Percentiles rank a stretch among this genome's conserved stretches.
phyloP scores from a whole-genome alignment of 441 rosid genomes.

The Croton laevigatus region DNA sequence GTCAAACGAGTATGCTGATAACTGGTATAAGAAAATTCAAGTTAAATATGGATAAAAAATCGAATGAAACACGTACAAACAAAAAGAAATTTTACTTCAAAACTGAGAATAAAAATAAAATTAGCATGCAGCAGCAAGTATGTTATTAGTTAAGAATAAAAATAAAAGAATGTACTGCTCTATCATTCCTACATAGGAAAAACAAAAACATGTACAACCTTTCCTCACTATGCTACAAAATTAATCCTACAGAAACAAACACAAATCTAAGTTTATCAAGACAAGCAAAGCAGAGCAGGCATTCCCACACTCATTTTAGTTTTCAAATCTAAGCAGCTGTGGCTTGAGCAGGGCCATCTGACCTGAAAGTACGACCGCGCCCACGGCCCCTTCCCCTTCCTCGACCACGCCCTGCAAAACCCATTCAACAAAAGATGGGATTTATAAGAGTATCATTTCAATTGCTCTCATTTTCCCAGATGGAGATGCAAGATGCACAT shows the following conservation, averaged over 20 bases:
- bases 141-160: not conserved
- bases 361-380: slow-evolving; percentile 9
- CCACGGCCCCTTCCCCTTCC: slow-evolving; percentile 15
- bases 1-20: too few species aligned
- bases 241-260: not conserved
- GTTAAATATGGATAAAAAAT: too few species aligned
- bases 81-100: too few species aligned
- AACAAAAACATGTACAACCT: slow-evolving; percentile 9
- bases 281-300: slow-evolving; percentile 11
- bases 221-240: slow-evolving; percentile 7
- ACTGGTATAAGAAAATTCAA: too few species aligned
- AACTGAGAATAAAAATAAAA: not conserved
- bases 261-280: too few species aligned
- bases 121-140: not conserved
- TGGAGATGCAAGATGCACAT: not conserved
- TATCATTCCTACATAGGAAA: slow-evolving; percentile 2
- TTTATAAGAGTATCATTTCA: not conserved
- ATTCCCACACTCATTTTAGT: not conserved
- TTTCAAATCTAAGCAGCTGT: not conserved
- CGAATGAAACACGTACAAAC: too few species aligned
- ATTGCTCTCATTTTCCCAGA: too few species aligned
- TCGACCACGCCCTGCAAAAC: slow-evolving; percentile 10
- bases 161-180: slow-evolving; percentile 18
- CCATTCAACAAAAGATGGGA: not conserved
- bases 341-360: slow-evolving; percentile 1